A percentile compares a stretch with the other conserved stretches of the same genome.
phyloP scores from a whole-genome alignment of 73 alveolate species.

The Paramecium caudatum region DNA sequence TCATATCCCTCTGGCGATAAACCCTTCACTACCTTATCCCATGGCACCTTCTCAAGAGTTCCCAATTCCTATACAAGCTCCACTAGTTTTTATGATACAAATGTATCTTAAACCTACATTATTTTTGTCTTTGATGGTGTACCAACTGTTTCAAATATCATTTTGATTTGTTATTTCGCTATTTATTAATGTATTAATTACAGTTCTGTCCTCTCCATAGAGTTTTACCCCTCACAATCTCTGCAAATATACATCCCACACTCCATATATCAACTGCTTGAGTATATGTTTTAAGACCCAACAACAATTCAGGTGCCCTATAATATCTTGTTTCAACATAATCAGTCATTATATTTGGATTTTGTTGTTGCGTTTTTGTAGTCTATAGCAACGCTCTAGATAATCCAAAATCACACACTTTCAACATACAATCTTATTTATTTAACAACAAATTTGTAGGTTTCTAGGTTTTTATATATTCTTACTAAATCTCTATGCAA shows the following conservation, averaged over 20 bases:
- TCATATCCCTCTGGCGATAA: slow-evolving; percentile 76
- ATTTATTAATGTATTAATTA: not conserved
- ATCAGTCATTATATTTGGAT: slow-evolving; percentile 72
- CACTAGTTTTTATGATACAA: slow-evolving; percentile 45
- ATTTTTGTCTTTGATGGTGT: slow-evolving; percentile 67
- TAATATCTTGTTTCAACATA: slow-evolving; percentile 74
- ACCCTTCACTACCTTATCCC: slow-evolving; percentile 63
- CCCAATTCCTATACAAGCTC: slow-evolving; percentile 41
- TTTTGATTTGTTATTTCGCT: slow-evolving; percentile 65
- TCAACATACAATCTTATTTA: slow-evolving; percentile 68
- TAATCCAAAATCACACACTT: slow-evolving; percentile 75
- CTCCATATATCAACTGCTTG: slow-evolving; percentile 77
- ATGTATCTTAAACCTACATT: slow-evolving; percentile 51
- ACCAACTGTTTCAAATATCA: slow-evolving; percentile 69
- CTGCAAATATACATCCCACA: slow-evolving; percentile 75
- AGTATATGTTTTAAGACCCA: slow-evolving; percentile 67
- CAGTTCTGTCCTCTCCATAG: slow-evolving; percentile 65
- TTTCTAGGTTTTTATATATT: slow-evolving; percentile 64
- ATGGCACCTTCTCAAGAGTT: slow-evolving; percentile 46
- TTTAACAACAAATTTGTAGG: slow-evolving; percentile 71
- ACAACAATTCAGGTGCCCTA: slow-evolving; percentile 76
- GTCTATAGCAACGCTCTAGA: slow-evolving; percentile 68
- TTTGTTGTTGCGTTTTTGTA: slow-evolving; percentile 45
- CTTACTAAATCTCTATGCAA: slow-evolving; percentile 75
- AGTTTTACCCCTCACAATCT: slow-evolving; percentile 66